Base-by-base conservation (phyloP, 306 rosid species). In the Gastrolobium villosum region DNA sequence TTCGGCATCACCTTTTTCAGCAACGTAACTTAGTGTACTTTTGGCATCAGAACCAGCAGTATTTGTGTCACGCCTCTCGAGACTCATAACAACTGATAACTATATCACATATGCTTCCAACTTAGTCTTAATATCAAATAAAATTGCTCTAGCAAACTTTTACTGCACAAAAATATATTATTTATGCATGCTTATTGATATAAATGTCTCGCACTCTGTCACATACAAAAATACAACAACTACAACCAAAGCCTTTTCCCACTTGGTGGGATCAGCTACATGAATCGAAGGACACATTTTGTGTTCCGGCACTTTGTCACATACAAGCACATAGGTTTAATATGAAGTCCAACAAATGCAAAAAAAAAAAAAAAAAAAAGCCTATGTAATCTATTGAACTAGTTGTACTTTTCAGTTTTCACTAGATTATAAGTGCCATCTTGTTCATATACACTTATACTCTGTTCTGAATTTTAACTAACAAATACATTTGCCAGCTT, bases 11-110 rank as follows among this genome's bases (percentile, higher is more conserved):
- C 78, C 88, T 35, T 74, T 13, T 56, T 78, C 90, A 61, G 83
- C 59, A 32, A 74, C 74, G 73, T 84, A 78, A 80, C 89, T 83
- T 53, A 82, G 48, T 52, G 84, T 70, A 55, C 49, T 80, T 80
- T 83, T 86, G 26, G 78, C 15, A 80, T 81, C 87, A 66, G 84
- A 84, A 79, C 84, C 53, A 50, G 88, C 32, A 57, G 83, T 34
- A 81, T 88, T 85, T 31, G 81, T 82, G 72, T 70, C 84, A 26
- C 72, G 83, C 74, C 89, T 86, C 87, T 90, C 94, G 26, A 83
- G 73, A 78, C 87, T 81, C 92, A 88, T 82, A 70, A 68, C 83
- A 86, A 74, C 71, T 35, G 92, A 81, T 67, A 87, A 76, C 90
- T 87, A 81, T 55, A 89, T 53, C 63, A 85, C 45, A 81, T 45